Evolutionary conservation across 805 yeast genomes (phyloP), one percentile per base, ranked within the genome.

Genomic region (Ogataea kodamae): DNA sequence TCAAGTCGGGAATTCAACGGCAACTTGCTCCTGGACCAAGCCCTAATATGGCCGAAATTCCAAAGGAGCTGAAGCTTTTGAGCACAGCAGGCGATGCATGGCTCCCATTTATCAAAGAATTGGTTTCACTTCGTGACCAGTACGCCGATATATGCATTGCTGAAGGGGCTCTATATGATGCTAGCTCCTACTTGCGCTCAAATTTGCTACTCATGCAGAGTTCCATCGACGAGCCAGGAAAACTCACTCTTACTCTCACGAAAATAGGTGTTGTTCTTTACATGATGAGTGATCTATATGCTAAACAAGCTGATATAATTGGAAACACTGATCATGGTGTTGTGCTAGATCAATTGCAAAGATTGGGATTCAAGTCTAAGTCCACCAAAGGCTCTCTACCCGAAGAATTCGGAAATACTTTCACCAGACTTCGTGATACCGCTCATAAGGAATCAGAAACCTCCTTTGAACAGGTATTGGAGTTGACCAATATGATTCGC

Each of bases 91-190:
- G 46, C 5, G 46, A 42, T n/a, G 59, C 51, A 1, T 55, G 61
- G 61, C 57, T 59, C 5, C 38, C 34, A 3, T 55, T 53, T 26
- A 30, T 52, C 5, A 43, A 47, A 22, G 45, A 42, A 13, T 37
- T 55, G 15, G 40, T 50, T 3, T 40, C 47, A 17, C 52, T 57
- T 2, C 42, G 54, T 22, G 56, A 53, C 30, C 21, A 42, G 9
- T 49, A 49, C 20, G 47, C 58, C 7, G 50, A 53, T 25, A 24
- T 53, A 9, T 41, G 54, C 26, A 39, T 54, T n/a, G 44, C 49
- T 22, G 42, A 45, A 14, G 54, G 49, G 11, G 50, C 43, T 25
- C 33, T 45, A 10, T 28, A 41, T 9, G 47, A 47, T n/a, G 50
- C 57, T 3, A 22, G 37, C 6, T 18, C 30, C 12, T 37, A 39